Base-by-base conservation (phyloP, 345 rosid genomes). In the Tarenaya hassleriana region DNA sequence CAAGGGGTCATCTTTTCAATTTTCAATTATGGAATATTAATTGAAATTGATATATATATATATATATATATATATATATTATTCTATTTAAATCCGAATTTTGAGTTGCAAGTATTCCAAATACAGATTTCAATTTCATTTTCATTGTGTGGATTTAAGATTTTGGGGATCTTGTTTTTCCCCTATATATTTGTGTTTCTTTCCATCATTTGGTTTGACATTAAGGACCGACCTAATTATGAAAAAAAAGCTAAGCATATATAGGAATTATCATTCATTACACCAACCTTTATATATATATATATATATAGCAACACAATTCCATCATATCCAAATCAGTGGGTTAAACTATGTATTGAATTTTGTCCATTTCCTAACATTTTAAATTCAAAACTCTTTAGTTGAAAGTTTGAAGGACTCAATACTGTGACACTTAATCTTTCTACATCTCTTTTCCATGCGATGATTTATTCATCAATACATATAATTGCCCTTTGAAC, bases 211-310 rank as follows among this genome's bases (percentile, higher is more conserved):
- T 55, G 47, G 62, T 55, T 63, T 63, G 68, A 63, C 68, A 56
- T 33, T 55, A 48, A 40, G 62, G 56, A 63, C 62, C 62, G 68
- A 63, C 68, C 68, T 48, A 63, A 63, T 63, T 47, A 41, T 55
- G 56, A 63, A 48, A 56, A 55, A 55, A 62, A 63, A 41, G 62
- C 20, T 48, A 55, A 20, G 43, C 45, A 34, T 5, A 47, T 62
- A 5, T n/a, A n/a, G 37, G 3, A 20, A 15, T 19, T 47, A 52
- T 21, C 42, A 43, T 35, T 33, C n/a, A 37, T 32, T n/a, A n/a
- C 52, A 64, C 47, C 50, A 56, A 41, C 68, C 55, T 54, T 47
- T 56, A 49, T 39, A 54, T 40, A 55, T 40, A 47, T 21, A 33
- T 33, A 37, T n/a, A n/a, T n/a, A n/a, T n/a, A n/a, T n/a, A 48